Percentiles rank a stretch among this genome's conserved stretches.
These are phyloP conservation scores for Phaeosphaeria sp. DNA, from an alignment of 2,329 filamentous ascomycete species.

Conservation along the genomic window DNA sequence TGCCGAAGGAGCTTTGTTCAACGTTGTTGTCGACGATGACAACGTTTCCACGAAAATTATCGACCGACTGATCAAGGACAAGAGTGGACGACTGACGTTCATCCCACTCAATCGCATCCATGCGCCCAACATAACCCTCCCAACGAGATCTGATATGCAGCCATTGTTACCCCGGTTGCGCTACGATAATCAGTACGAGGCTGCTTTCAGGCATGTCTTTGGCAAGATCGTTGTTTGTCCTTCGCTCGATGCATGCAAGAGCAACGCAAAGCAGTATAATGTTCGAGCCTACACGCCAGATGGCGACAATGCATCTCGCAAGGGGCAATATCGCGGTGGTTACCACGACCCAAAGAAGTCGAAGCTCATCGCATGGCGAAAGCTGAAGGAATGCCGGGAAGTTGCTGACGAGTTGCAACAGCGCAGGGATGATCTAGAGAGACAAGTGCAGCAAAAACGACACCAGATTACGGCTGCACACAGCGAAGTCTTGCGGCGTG, in stretches of 20 bases:
- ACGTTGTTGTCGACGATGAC: slow-evolving; percentile 94
- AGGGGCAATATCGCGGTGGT: slow-evolving; percentile 93
- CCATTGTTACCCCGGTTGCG: slow-evolving; percentile 85
- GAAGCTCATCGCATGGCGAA: slow-evolving; percentile 82
- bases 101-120: slow-evolving; percentile 88
- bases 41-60: slow-evolving; percentile 84
- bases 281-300: slow-evolving; percentile 94
- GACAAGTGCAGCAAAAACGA: slow-evolving; percentile 77
- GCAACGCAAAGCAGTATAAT: slow-evolving; percentile 90
- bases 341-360: slow-evolving; percentile 88
- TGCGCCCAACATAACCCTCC: slow-evolving; percentile 75
- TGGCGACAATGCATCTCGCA: slow-evolving; percentile 92
- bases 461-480: slow-evolving; percentile 90
- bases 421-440: slow-evolving; percentile 70
- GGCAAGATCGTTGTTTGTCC: slow-evolving; percentile 95
- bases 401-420: slow-evolving; percentile 73
- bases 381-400: slow-evolving; percentile 75
- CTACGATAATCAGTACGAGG: slow-evolving; percentile 78
- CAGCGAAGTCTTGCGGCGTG: slow-evolving; percentile 81
- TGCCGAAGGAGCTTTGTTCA: slow-evolving; percentile 89
- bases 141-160: slow-evolving; percentile 84
- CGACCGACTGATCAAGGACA: slow-evolving; percentile 78
- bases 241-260: slow-evolving; percentile 82
- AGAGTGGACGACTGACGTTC: slow-evolving; percentile 88
- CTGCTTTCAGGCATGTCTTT: slow-evolving; percentile 93